Percentiles rank a stretch among this genome's conserved stretches.
Conservation (phyloP, 164 flowering plant genomes). For the Liquidambar formosana region DNA sequence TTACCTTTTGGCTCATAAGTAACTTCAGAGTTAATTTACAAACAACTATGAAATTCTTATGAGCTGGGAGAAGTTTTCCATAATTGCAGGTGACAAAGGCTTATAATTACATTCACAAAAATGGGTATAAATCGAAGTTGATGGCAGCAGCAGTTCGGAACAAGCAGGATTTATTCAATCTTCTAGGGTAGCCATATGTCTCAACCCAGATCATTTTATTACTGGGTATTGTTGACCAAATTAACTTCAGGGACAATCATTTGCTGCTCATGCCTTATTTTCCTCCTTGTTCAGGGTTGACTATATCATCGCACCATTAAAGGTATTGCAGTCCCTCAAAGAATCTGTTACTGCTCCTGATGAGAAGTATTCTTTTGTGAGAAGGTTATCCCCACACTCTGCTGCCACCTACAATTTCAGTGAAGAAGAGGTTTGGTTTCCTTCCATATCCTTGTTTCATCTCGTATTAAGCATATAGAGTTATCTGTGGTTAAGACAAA, state of each 20-base stretch:
- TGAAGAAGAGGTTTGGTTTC: conserved; percentile 68
- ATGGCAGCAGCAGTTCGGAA: conserved; percentile 98
- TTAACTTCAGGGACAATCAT: neutral
- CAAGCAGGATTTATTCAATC: conserved; percentile 93
- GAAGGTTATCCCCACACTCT: conserved; percentile 72
- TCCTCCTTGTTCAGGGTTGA: conserved; percentile 70
- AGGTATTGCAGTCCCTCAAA: conserved; percentile 88
- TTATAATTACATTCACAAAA: conserved; percentile 92
- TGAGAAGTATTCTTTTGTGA: conserved; percentile 79
- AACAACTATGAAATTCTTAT: neutral
- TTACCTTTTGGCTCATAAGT: neutral
- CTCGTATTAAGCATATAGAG: neutral
- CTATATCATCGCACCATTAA: conserved; percentile 87
- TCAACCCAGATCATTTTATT: neutral
- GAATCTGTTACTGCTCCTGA: conserved; percentile 72
- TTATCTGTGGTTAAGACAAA: neutral
- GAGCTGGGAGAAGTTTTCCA: neutral
- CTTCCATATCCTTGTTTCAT: neutral
- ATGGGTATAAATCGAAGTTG: conserved; percentile 88
- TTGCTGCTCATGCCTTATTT: conserved; percentile 1
- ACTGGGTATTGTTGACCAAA: neutral
- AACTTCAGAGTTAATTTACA: neutral
- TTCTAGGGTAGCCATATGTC: conserved; percentile 64
- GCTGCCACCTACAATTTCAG: conserved; percentile 65
- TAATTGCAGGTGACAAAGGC: conserved; percentile 76